These are phyloP conservation scores for Furculomyces boomerangus DNA, from an alignment of 371 early-diverging fungal genomes.

Conservation along the genomic window DNA sequence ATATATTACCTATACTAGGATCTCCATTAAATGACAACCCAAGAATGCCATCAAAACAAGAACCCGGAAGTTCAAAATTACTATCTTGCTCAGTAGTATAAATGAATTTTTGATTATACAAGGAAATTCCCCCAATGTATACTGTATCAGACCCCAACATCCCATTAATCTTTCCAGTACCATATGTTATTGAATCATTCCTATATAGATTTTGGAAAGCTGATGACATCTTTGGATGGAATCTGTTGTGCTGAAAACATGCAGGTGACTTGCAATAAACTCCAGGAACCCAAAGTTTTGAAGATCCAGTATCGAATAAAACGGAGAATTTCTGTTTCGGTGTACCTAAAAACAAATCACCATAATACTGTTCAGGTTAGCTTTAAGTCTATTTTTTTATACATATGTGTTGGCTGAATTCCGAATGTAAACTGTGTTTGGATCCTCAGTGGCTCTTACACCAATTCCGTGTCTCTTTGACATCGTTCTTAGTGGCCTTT, in stretches of 20 bases:
- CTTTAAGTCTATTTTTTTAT: no score
- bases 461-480: no score
- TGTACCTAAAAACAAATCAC: no score
- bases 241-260: conserved; percentile 71
- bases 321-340: conserved; percentile 82
- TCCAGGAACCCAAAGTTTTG: conserved; percentile 91
- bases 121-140: conserved; percentile 38
- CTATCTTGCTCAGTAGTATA: conserved; percentile 69
- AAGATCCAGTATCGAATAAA: conserved; percentile 86
- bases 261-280: conserved; percentile 73
- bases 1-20: conserved; percentile 10
- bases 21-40: conserved; percentile 73
- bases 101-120: conserved; percentile 58
- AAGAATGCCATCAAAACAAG: conserved; percentile 82
- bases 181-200: conserved; percentile 71
- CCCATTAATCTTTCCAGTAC: conserved; percentile 78
- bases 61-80: conserved; percentile 46
- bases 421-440: no score
- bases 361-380: no score
- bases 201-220: conserved; percentile 60
- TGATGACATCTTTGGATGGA: conserved; percentile 33
- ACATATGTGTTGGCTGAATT: no score
- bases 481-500: no score
- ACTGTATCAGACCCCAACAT: conserved; percentile 60
- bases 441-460: no score